Conservation (phyloP, 2,329 filamentous ascomycete genomes). For the Thermoascus crustaceus region DNA sequence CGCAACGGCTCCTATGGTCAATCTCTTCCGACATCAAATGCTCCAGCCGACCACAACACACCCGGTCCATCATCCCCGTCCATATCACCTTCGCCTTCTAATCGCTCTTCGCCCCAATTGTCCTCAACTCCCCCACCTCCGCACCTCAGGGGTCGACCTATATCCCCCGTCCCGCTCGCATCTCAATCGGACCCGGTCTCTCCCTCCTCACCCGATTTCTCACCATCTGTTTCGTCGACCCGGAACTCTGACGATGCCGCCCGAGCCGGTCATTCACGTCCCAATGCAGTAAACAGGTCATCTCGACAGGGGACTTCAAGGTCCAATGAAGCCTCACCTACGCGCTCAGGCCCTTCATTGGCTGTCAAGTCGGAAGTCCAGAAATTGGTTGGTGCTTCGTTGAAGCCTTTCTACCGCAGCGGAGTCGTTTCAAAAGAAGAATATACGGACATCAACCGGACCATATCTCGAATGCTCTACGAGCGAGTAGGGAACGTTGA, state of each 20-base stretch:
- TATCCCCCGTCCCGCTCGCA: constrained; percentile 28
- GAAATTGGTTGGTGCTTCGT: constrained; percentile 71
- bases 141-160: constrained; percentile 22
- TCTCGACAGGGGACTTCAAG: constrained; percentile 20
- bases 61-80: constrained; percentile 36
- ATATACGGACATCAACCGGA: constrained; percentile 85
- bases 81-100: constrained; percentile 33
- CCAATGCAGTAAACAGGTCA: constrained; percentile 18
- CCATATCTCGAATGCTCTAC: constrained; percentile 82
- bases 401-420: constrained; percentile 75
- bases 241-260: constrained; percentile 7
- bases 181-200: constrained; percentile 24
- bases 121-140: constrained; percentile 33
- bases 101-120: constrained; percentile 31
- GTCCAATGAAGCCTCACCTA: constrained; percentile 60
- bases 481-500: constrained; percentile 51
- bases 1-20: constrained; percentile 22
- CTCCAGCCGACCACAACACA: constrained; percentile 27
- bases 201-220: constrained; percentile 62
- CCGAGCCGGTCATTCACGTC: constrained; percentile 12
- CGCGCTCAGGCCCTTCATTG: constrained; percentile 59
- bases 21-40: constrained; percentile 28
- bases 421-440: constrained; percentile 77
- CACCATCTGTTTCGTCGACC: constrained; percentile 51
- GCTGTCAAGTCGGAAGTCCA: constrained; percentile 84